Base-by-base conservation (phyloP, 495 filamentous ascomycete genomes). In the Penicillium angulare region DNA sequence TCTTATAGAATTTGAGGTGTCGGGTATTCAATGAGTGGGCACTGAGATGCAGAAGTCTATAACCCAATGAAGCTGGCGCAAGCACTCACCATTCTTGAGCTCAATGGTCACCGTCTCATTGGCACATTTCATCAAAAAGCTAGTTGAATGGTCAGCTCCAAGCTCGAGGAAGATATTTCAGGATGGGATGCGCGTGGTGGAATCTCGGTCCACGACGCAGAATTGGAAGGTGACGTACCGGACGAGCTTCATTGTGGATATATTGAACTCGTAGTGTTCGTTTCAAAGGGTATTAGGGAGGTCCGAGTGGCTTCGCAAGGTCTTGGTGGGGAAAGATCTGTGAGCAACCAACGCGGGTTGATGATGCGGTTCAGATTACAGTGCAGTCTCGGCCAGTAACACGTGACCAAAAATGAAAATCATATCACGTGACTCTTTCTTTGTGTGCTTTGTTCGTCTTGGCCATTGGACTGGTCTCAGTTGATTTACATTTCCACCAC, bases 31-130 rank as follows among this genome's bases (percentile, higher is more conserved):
- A 16, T 15, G 31, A 22, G 26, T 33, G 20, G 27, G 27, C 29
- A 33, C 27, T 23, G 26, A 46, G 43, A 33, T 18, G 17, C 26
- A 18, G 9, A 22, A 23, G 17, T 32, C 16, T 7, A 21, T 23
- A 10, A 1, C 24, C 6, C 3, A 23, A 15, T n/a, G 38, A 41
- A 12, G 27, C 13, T 23, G 22, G 15, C 3, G 21, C 20, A 23
- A 13, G 12, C 5, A 57, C 65, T 47, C 70, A 92, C 92, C 93
- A 83, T 97, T 97, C 69, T 98, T 98, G 52, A 97, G 79, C 77
- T 98, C 93, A 60, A 98, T 85, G 8, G 92, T 95, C 50, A 97
- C 93, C 50, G 92, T 95, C 75, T 98, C 93, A 70, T 97, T 97
- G 63, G 85, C 83, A 69, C 90, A 96, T 80, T 97, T 98, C 93